Evolutionary conservation across 768 basidiomycete species (phyloP), one percentile per base, ranked within the genome.

Genomic region (Inosperma sp.): DNA sequence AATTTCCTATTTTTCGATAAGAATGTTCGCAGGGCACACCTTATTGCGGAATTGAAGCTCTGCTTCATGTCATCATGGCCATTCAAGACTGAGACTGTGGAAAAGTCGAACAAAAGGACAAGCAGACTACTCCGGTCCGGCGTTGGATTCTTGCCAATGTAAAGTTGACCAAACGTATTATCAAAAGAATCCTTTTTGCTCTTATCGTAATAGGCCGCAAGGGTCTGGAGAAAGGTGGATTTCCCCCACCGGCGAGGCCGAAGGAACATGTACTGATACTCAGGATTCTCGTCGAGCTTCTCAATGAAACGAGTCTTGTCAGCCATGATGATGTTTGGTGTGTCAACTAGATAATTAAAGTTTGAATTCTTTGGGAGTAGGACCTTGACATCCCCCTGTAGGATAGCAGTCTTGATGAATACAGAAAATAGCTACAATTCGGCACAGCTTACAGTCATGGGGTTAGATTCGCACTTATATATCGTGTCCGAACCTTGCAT

Each of bases 221-320:
- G 36, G 36, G 36, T 39, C 23, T 39, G 36, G 17, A 39, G 36
- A 39, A 39, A 39, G 36, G 36, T 39, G 17, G 36, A 39, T 39
- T 39, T 39, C 17, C 36, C 36, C 36, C 36, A 39, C 7, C 36
- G 36, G 36, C 36, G 17, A 39, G 36, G 36, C 23, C 36, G 36
- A 39, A 39, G 36, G 36, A 39, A 39, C 36, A 39, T 39, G 14
- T 39, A 39, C 36, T 39, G 36, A 39, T 39, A 39, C 17, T 13
- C 3, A 39, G 5, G 4, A 3, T 39, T 19, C 16, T 21, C 5
- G 17, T 39, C 36, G 36, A 39, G 36, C 17, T 7, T 8, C 7
- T 2, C 36, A 39, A 39, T 39, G 36, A 7, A 21, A 8, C 2
- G 2, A 19, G 36, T 39, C 36, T 39, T 39, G 36, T 39, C 36